Evolutionary conservation across 192 early-diverging fungal genomes (phyloP), one percentile per base, ranked within the genome.

Genomic region (Coemansia furcata): DNA sequence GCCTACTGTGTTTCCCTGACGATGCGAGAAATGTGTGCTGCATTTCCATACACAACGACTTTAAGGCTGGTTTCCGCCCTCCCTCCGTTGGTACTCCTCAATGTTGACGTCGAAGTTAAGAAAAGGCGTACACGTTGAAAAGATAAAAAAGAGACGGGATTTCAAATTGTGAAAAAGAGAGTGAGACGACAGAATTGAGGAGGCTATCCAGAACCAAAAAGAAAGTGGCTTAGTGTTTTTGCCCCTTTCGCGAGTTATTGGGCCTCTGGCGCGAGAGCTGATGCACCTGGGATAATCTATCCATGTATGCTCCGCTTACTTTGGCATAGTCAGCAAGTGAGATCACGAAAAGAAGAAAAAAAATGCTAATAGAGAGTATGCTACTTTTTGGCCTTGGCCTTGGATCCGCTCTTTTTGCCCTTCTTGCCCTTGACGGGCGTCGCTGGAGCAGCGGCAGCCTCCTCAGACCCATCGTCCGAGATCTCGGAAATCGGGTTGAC

Each of bases 361-460:
- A 23, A 65, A 37, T 30, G 33, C 17, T 5, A 23, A 43, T 23
- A 15, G 21, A 39, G 30, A 37, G 30, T 19, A 32, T 61, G 30
- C 38, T 68, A 65, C 39, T 76, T 76, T 33, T 65, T 30, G 55
- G 57, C 66, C 66, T 67, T 76, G 71, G 63, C 43, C 33, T 47
- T 47, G 33, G 21, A 36, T 32, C 47, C 47, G 19, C 46, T 44
- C 47, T 50, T 65, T 38, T 66, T 66, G n/a, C 33, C 63, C 40
- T 46, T 65, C 71, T 73, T 63, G 33, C 29, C 15, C 49, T 76
- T 70, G 42, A 44, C 39, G 5, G 64, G 36, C 0, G 64, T 40
- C 26, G 38, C 57, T 19, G 67, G 26, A 9, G 63, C 38, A 37
- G 55, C 32, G 2, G 72, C 38, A n/a, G 58, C 63, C 17, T 39